Conservation (phyloP, 2,329 filamentous ascomycete genomes). For the Annulohypoxylon truncatum region DNA sequence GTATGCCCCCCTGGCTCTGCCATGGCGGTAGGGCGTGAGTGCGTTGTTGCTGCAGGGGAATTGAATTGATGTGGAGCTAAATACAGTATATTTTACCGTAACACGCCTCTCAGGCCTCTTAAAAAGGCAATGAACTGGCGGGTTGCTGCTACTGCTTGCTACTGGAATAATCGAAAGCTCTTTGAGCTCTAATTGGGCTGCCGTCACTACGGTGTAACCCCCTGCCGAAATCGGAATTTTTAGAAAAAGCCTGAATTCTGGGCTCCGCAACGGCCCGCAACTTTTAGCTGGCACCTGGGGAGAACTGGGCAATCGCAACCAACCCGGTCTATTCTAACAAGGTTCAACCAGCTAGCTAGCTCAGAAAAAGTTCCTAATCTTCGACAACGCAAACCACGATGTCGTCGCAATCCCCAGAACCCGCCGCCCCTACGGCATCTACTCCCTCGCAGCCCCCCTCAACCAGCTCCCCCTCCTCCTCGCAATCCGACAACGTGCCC, state of each 20-base stretch:
- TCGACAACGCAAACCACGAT: slow-evolving; percentile 24
- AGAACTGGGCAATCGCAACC: neutral
- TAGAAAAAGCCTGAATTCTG: slow-evolving; percentile 20
- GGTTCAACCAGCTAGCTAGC: neutral
- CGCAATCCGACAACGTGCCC: slow-evolving; percentile 38
- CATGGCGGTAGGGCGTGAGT: slow-evolving; percentile 41
- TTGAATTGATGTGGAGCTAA: slow-evolving; percentile 18
- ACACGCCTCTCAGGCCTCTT: neutral
- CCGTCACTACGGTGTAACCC: slow-evolving; percentile 16
- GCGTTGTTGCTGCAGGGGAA: slow-evolving; percentile 17
- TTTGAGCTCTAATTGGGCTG: slow-evolving; percentile 36
- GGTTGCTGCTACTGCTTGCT: neutral
- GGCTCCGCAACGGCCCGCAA: slow-evolving; percentile 25
- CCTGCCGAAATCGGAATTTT: slow-evolving; percentile 42
- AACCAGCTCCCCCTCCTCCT: slow-evolving; percentile 21
- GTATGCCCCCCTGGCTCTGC: slow-evolving; percentile 41
- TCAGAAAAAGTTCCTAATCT: neutral
- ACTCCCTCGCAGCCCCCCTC: slow-evolving; percentile 18
- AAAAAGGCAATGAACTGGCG: neutral
- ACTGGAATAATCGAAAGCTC: slow-evolving; percentile 15
- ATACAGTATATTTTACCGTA: neutral
- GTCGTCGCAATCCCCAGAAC: slow-evolving; percentile 36
- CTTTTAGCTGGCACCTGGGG: slow-evolving; percentile 2
- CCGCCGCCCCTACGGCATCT: slow-evolving; percentile 23
- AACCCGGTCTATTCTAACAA: neutral